Percentiles rank a stretch among this genome's conserved stretches.
These are phyloP conservation scores for Leccinum fibrillosum DNA, from an alignment of 768 basidiomycete genomes.

Conservation along the genomic window DNA sequence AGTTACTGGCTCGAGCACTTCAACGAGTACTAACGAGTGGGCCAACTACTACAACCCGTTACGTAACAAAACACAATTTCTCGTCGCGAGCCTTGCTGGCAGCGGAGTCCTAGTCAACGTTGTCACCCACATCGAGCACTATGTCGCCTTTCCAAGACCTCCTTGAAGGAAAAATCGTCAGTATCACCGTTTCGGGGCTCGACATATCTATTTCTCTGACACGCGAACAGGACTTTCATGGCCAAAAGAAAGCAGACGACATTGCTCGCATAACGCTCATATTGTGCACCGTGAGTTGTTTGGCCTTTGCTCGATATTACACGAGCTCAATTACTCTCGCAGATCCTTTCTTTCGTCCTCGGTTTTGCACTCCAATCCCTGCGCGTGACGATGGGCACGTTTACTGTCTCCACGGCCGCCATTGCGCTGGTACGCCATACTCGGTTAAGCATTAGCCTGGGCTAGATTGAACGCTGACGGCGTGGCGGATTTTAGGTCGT, in stretches of 20 bases:
- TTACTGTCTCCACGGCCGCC: constrained; percentile 17
- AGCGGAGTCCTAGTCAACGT: neutral
- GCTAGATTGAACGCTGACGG: neutral
- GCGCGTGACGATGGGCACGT: constrained; percentile 22
- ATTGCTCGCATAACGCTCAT: constrained; percentile 24
- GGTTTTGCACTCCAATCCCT: constrained; percentile 30
- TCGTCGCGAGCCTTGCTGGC: too few relatives aligned
- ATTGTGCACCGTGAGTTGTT: constrained; percentile 21
- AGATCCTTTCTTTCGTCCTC: constrained; percentile 30
- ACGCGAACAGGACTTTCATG: constrained; percentile 29
- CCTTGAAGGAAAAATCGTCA: constrained; percentile 31
- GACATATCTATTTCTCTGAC: neutral
- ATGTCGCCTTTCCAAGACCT: constrained; percentile 26
- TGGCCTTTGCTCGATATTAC: neutral
- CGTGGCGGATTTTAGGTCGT: constrained; percentile 39
- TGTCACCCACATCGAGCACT: constrained; percentile 7
- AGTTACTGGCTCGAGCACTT: neutral
- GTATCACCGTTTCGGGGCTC: neutral
- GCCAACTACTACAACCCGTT: neutral
- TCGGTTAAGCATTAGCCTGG: too few relatives aligned
- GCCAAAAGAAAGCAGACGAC: constrained; percentile 26
- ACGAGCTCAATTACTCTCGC: neutral
- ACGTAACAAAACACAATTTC: constrained; percentile 10
- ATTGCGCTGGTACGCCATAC: constrained; percentile 20
- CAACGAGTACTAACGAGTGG: neutral